Conservation (phyloP, 163 green algal species). For the Coccomyxa subellipsoidea region DNA sequence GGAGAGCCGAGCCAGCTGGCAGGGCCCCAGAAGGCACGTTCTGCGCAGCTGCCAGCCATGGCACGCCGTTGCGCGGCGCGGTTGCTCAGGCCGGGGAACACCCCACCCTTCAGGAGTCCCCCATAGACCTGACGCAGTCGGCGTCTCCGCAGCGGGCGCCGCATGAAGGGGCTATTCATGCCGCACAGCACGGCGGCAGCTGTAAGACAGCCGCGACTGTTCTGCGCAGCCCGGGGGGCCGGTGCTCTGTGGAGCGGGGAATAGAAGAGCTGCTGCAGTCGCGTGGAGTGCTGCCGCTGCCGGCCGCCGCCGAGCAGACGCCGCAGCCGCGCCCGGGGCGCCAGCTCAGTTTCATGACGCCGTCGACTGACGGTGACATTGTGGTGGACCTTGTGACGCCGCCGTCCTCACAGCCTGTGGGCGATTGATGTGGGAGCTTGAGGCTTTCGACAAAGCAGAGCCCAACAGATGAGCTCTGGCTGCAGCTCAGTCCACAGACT, state of each 20-base stretch:
- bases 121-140: background rate
- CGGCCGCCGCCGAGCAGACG: background rate
- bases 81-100: background rate
- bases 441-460: too few relatives aligned
- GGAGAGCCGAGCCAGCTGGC: background rate
- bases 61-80: background rate
- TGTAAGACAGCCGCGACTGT: background rate
- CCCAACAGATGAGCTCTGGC: too few relatives aligned
- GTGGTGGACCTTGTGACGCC: slow-evolving; percentile 3
- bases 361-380: background rate
- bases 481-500: too few relatives aligned
- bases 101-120: background rate
- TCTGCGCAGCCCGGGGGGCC: background rate
- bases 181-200: background rate
- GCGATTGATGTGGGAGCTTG: background rate
- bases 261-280: background rate
- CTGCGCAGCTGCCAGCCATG: background rate
- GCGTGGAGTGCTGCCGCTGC: background rate
- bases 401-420: background rate
- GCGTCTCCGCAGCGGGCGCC: background rate
- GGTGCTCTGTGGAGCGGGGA: background rate
- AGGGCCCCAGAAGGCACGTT: background rate
- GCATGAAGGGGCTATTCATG: background rate
- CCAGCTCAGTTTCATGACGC: background rate
- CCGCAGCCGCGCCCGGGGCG: background rate